Evolutionary conservation across 1,284 basidiomycete species (phyloP).

Genomic region (Gymnopus androsaceus): DNA sequence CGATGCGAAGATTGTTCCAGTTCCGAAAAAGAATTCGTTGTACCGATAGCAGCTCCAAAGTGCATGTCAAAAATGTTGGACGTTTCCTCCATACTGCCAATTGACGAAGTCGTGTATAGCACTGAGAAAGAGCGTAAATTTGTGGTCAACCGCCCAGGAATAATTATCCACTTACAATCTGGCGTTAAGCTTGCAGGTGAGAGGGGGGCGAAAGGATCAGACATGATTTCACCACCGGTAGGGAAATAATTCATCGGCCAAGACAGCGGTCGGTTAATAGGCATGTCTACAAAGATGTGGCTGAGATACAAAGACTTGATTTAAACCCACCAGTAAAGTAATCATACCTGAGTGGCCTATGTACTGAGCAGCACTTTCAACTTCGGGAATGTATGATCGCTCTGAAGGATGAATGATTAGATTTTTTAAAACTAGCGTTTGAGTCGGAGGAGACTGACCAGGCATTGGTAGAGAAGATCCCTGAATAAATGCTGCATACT

Average conservation of each 20-base stretch:
- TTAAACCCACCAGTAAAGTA: neutral
- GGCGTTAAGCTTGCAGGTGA: slow-evolving; percentile 4
- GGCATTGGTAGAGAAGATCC: neutral
- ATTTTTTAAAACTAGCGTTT: neutral
- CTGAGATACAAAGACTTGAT: neutral
- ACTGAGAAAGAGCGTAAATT: neutral
- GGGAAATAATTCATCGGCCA: slow-evolving; percentile 16
- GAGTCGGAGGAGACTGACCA: neutral
- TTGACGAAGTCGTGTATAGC: neutral
- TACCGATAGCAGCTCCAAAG: slow-evolving; percentile 11
- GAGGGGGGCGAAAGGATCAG: neutral
- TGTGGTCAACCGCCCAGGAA: neutral
- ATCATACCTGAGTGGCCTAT: neutral
- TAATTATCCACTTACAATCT: slow-evolving; percentile 9
- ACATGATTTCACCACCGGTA: slow-evolving; percentile 1
- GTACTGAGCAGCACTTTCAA: neutral
- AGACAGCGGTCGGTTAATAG: slow-evolving; percentile 3
- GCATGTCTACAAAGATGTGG: neutral
- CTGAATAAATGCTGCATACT: neutral
- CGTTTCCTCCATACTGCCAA: slow-evolving; percentile 4
- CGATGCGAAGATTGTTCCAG: neutral
- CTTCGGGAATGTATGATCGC: neutral
- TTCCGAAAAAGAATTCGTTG: neutral
- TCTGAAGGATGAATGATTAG: neutral
- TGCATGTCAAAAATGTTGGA: slow-evolving; percentile 18